Conservation (phyloP, 805 yeast genomes). For the Metschnikowia kunwiensis region DNA sequence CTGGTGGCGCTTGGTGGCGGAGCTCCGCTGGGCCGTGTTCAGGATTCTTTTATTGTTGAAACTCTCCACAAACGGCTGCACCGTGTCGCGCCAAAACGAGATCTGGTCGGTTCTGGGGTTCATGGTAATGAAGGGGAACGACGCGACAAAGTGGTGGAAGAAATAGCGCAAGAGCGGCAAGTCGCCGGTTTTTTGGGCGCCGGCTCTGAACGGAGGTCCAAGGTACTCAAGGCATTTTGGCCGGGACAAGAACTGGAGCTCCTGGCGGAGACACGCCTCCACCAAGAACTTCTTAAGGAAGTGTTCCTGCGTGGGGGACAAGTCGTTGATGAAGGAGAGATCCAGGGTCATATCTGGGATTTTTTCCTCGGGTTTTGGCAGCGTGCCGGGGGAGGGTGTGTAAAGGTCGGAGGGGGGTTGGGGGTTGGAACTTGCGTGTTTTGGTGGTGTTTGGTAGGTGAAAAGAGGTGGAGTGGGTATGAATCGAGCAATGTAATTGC, state of each 20-base stretch:
- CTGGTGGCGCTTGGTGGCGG: slow-evolving; percentile 60
- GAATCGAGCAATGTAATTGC: too few relatives aligned
- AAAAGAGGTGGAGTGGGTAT: too few relatives aligned
- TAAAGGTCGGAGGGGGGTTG: too few relatives aligned
- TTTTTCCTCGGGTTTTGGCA: neutral
- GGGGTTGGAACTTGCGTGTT: too few relatives aligned
- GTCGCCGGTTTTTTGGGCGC: slow-evolving; percentile 22
- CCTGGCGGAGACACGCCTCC: slow-evolving; percentile 57
- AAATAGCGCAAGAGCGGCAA: slow-evolving; percentile 72
- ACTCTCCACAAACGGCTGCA: slow-evolving; percentile 79
- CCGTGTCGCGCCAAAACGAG: slow-evolving; percentile 70
- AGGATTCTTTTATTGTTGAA: slow-evolving; percentile 72
- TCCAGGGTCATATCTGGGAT: slow-evolving; percentile 2
- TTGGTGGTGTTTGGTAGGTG: too few relatives aligned
- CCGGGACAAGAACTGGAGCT: slow-evolving; percentile 57
- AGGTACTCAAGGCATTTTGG: slow-evolving; percentile 62
- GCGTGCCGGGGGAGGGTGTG: neutral
- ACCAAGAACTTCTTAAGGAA: slow-evolving; percentile 81
- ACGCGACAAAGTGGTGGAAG: slow-evolving; percentile 56
- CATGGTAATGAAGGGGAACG: slow-evolving; percentile 71
- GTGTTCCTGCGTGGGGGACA: slow-evolving; percentile 75
- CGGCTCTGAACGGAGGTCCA: slow-evolving; percentile 69
- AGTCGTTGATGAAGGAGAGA: slow-evolving; percentile 10
- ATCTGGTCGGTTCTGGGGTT: slow-evolving; percentile 45
- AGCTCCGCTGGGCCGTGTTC: slow-evolving; percentile 67